Percentiles rank a stretch among this genome's conserved stretches.
Conservation (phyloP, 1,139 yeast species). For the Candida albicans region DNA sequence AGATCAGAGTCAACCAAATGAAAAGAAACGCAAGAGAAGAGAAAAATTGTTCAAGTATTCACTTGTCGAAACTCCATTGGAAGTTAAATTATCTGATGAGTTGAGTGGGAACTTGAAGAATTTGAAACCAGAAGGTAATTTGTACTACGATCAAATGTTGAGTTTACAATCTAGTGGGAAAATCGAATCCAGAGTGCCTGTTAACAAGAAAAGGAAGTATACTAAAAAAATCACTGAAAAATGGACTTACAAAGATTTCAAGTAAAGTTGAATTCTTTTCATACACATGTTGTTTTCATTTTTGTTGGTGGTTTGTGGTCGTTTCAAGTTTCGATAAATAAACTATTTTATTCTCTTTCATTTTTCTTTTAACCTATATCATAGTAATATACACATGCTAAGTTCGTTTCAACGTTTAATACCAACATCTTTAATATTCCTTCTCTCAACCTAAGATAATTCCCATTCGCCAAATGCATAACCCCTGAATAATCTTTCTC, state of each 20-base stretch:
- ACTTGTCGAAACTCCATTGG: conserved; percentile 64
- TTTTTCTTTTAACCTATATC: neutral
- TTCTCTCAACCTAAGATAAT: conserved; percentile 26
- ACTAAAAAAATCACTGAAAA: conserved; percentile 79
- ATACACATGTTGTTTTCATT: no score
- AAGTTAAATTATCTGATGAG: conserved; percentile 87
- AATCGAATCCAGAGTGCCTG: conserved; percentile 80
- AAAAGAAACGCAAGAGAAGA: conserved; percentile 24
- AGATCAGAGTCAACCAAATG: conserved; percentile 17
- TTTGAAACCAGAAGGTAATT: conserved; percentile 87
- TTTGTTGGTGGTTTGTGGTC: no score
- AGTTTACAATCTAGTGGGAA: conserved; percentile 81
- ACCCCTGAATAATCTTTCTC: conserved; percentile 53
- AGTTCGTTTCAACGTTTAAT: neutral
- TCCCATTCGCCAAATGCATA: conserved; percentile 52
- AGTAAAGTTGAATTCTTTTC: conserved; percentile 27
- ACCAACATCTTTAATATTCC: neutral
- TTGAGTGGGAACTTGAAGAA: conserved; percentile 80
- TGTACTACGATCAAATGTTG: conserved; percentile 79
- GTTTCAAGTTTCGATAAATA: no score
- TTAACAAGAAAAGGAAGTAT: conserved; percentile 63
- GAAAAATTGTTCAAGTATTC: conserved; percentile 54
- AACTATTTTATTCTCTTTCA: conserved; percentile 12
- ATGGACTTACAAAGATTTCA: conserved; percentile 90
- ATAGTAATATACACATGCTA: conserved; percentile 1